Conservation (phyloP, 805 yeast genomes). For the Yamadazyma nakazawae region DNA sequence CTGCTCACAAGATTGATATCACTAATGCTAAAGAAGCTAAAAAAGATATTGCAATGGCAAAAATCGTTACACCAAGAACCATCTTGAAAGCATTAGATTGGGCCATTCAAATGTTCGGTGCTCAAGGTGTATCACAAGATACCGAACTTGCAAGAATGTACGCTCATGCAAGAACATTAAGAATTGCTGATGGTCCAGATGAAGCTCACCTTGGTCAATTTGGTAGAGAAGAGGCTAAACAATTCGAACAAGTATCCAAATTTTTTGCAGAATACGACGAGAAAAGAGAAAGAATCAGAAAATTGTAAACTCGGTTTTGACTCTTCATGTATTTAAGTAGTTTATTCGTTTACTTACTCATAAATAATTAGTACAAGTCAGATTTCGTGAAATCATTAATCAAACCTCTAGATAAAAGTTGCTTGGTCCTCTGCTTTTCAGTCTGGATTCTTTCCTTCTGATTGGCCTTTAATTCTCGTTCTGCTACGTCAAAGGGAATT, state of each 20-base stretch:
- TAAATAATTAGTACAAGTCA: constrained; percentile 44
- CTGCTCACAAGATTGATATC: constrained; percentile 58
- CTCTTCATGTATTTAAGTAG: background rate
- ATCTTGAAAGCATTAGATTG: constrained; percentile 52
- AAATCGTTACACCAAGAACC: constrained; percentile 57
- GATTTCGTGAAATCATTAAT: constrained; percentile 55
- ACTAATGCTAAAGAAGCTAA: constrained; percentile 53
- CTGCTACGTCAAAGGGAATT: constrained; percentile 63
- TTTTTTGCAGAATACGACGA: constrained; percentile 25
- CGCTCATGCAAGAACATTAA: constrained; percentile 50
- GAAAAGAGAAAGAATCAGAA: constrained; percentile 20
- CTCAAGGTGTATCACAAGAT: constrained; percentile 62
- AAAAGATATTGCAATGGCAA: constrained; percentile 59
- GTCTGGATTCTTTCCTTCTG: constrained; percentile 32
- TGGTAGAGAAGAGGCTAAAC: constrained; percentile 46
- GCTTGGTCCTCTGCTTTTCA: constrained; percentile 47
- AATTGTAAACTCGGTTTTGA: constrained; percentile 17
- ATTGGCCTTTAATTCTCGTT: constrained; percentile 32
- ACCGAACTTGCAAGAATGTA: constrained; percentile 54
- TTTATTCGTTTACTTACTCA: constrained; percentile 1
- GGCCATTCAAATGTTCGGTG: constrained; percentile 63
- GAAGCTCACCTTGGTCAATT: constrained; percentile 60
- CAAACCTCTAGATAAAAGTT: constrained; percentile 51
- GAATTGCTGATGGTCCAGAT: constrained; percentile 71
- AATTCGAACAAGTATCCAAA: constrained; percentile 32